phyloP scores from a whole-genome alignment of 495 filamentous ascomycete species.

The Eremomyces bilateralis region DNA sequence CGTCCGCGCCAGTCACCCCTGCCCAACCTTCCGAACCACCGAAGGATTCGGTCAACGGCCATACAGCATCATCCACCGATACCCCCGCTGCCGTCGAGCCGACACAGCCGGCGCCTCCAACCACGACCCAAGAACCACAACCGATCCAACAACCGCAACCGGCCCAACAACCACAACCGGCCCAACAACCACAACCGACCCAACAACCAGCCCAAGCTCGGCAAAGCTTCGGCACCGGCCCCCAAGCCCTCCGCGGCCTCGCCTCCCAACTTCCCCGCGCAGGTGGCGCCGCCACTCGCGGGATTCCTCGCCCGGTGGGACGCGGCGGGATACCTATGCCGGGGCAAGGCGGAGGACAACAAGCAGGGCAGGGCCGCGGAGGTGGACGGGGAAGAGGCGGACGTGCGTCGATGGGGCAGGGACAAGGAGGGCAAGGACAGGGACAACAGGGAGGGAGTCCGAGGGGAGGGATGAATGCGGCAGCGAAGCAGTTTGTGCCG shows the following conservation, averaged over 20 bases:
- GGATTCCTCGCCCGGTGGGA: conserved; percentile 1
- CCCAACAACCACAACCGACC: conserved; percentile 1
- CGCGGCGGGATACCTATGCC: background rate
- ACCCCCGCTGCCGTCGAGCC: background rate
- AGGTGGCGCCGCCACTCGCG: conserved; percentile 1
- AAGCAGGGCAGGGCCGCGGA: background rate
- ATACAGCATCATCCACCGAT: background rate
- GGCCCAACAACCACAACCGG: background rate
- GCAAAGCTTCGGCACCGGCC: conserved; percentile 12
- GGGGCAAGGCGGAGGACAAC: background rate
- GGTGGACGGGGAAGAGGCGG: conserved; percentile 1
- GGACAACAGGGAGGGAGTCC: conserved; percentile 1
- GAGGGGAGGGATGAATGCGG: conserved; percentile 2
- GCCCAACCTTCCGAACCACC: background rate
- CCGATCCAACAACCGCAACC: background rate
- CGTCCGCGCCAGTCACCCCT: conserved; percentile 3
- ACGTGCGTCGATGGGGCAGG: conserved; percentile 7
- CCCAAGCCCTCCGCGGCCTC: conserved; percentile 12
- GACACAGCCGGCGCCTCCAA: background rate
- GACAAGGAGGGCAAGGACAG: conserved; percentile 2
- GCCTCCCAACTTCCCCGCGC: conserved; percentile 4
- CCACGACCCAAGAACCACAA: background rate
- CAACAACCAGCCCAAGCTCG: conserved; percentile 1
- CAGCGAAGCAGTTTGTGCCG: conserved; percentile 5
- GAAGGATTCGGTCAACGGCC: conserved; percentile 4